Base-by-base conservation (phyloP, 257 asterid genomes). In the Sherardia arvensis region DNA sequence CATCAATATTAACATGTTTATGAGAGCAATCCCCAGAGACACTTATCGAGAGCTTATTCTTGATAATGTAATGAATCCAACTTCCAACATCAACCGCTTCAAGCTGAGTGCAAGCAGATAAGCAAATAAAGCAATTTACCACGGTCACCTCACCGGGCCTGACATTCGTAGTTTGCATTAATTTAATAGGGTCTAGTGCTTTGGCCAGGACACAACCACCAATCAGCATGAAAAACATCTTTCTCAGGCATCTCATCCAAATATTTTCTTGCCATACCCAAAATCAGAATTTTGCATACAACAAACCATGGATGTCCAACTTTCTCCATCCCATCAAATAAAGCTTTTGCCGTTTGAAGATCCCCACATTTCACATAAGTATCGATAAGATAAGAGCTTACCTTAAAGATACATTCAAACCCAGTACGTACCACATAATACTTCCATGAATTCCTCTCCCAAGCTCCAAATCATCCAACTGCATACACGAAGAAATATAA, bases 251-350 rank as follows among this genome's bases (percentile, higher is more conserved):
- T 84, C 60, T 67, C 77, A 25, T 78, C 59, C 48, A 87, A 89
- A 17, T 81, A 64, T 65, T 75, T 77, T 53, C 85, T 76, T 26
- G 97, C 89, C 43, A 65, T 65, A 14, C 81, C 84, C n/a, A 48
- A 62, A 53, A 34, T 5, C 95, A 91, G 54, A 43, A 76, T 61
- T 73, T 83, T 0, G 97, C 91, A 36, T 74, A 81, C 11, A 87
- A 91, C 65, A 69, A 29, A 89, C 83, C 94, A 89, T 85, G 12
- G 89, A 80, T 26, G 97, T 89, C 94, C 97, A 87, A 69, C 83
- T 84, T 71, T 86, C 73, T 79, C 80, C 87, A 83, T 83, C 48
- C 60, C 74, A 73, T 80, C 91, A 73, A 89, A 89, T 71, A 87
- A 68, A 4, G 53, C 64, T 72, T 81, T 76, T 0, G 97, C 95